Conservation (phyloP, 2,329 filamentous ascomycete species). For the Chaetoscypha palmicola region DNA sequence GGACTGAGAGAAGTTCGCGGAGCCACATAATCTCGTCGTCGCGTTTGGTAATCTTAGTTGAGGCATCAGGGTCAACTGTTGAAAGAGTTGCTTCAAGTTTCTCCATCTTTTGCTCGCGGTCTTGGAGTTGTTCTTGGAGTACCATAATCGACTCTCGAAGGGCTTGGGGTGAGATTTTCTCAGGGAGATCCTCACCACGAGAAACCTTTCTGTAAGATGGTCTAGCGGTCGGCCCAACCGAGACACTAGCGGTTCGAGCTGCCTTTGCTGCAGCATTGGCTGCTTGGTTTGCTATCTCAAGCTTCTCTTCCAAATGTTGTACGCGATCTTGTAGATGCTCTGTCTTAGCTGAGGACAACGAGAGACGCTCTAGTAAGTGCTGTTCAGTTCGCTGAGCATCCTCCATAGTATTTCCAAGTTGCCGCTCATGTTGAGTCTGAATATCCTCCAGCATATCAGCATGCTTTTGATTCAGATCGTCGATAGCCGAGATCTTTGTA, state of each 20-base stretch:
- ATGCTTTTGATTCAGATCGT: constrained; percentile 49
- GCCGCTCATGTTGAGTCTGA: constrained; percentile 66
- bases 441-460: constrained; percentile 67
- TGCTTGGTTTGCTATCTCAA: constrained; percentile 80
- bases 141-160: constrained; percentile 94
- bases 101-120: constrained; percentile 85
- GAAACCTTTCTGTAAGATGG: constrained; percentile 30
- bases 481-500: constrained; percentile 52
- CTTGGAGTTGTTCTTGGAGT: constrained; percentile 91
- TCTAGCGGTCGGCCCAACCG: neutral
- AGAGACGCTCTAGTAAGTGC: constrained; percentile 73
- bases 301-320: constrained; percentile 77
- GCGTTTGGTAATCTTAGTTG: constrained; percentile 77
- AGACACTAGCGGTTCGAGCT: constrained; percentile 27
- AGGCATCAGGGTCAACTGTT: constrained; percentile 67
- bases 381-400: constrained; percentile 76
- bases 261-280: constrained; percentile 45
- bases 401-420: constrained; percentile 66
- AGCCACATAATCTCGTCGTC: constrained; percentile 95
- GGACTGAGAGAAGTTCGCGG: constrained; percentile 83
- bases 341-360: constrained; percentile 74
- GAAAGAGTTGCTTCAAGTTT: constrained; percentile 68
- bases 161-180: constrained; percentile 90
- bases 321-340: constrained; percentile 83
- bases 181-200: constrained; percentile 51